Conservation (phyloP, 305 asterid species). For the Andrographis paniculata region DNA sequence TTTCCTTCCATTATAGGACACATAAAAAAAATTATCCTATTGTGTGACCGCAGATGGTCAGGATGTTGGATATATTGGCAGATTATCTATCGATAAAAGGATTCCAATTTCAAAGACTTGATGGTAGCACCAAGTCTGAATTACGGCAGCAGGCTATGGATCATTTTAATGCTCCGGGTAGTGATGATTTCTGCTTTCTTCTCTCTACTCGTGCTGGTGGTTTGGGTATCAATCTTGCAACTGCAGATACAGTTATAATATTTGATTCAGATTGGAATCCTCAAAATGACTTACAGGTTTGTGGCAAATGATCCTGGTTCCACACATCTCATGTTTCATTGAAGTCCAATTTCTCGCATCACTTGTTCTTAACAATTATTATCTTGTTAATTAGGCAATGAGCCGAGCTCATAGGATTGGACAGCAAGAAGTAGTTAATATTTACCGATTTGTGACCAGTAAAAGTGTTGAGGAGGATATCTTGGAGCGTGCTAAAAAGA, state of each 20-base stretch:
- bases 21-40: slow-evolving; percentile 14
- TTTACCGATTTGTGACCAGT: slow-evolving; percentile 96
- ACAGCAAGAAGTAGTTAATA: slow-evolving; percentile 99
- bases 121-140: slow-evolving; percentile 98
- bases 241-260: slow-evolving; percentile 98
- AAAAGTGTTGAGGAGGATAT: slow-evolving; percentile 99
- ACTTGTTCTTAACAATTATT: slow-evolving; percentile 10
- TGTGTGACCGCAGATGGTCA: slow-evolving; percentile 74
- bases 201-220: slow-evolving; percentile 99
- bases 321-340: slow-evolving; percentile 3
- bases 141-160: slow-evolving; percentile 99
- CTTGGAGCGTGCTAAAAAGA: slow-evolving; percentile 97
- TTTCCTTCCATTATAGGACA: slow-evolving; percentile 11
- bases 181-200: slow-evolving; percentile 99
- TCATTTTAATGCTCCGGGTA: slow-evolving; percentile 96
- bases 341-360: slow-evolving; percentile 5
- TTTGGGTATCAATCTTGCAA: slow-evolving; percentile 97
- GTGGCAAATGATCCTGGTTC: slow-evolving; percentile 13
- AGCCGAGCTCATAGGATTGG: slow-evolving; percentile 99
- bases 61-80: slow-evolving; percentile 95
- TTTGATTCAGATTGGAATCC: slow-evolving; percentile 99
- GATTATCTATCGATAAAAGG: slow-evolving; percentile 91
- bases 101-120: slow-evolving; percentile 93
- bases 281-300: slow-evolving; percentile 97
- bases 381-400: slow-evolving; percentile 68